A percentile compares a stretch with the other conserved stretches of the same genome.
Conservation (phyloP, 768 basidiomycete genomes). For the Mycena indigotica region DNA sequence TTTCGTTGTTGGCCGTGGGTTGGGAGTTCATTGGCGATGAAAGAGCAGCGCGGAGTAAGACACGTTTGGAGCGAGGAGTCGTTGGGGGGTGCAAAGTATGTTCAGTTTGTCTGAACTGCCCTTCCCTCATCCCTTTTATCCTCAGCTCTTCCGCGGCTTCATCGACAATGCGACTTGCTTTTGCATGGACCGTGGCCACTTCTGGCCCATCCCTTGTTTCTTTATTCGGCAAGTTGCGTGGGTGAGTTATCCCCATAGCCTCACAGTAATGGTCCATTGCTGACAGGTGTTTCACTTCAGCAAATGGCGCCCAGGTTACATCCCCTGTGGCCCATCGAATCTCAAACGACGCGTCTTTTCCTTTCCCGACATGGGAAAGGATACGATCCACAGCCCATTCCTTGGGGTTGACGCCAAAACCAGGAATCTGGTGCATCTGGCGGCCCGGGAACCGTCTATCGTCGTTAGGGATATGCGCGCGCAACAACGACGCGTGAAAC, state of each 20-base stretch:
- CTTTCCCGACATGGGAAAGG: slow-evolving; percentile 26
- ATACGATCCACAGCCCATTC: slow-evolving; percentile 31
- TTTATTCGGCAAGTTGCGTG: not conserved
- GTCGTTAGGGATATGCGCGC: slow-evolving; percentile 29
- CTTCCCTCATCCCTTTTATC: no score
- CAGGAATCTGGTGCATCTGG: slow-evolving; percentile 15
- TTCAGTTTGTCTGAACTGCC: no score
- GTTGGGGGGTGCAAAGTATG: no score
- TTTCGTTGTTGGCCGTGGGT: no score
- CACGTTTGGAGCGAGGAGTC: no score
- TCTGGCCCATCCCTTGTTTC: no score
- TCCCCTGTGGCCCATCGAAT: slow-evolving; percentile 32
- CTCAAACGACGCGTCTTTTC: slow-evolving; percentile 26
- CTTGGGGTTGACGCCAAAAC: slow-evolving; percentile 15
- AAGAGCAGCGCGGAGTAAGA: no score
- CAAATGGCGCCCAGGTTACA: slow-evolving; percentile 27
- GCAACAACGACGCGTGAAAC: slow-evolving; percentile 35
- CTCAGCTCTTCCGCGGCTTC: no score
- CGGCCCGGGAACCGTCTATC: slow-evolving; percentile 30
- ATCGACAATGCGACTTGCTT: no score
- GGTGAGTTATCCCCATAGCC: slow-evolving; percentile 20
- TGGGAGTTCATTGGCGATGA: no score
- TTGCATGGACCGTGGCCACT: no score
- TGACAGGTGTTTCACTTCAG: slow-evolving; percentile 19
- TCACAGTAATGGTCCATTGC: slow-evolving; percentile 29